Evolutionary conservation across 2,329 filamentous ascomycete genomes (phyloP), one percentile per base, ranked within the genome.

Genomic region (Botryosphaeria dothidea): DNA sequence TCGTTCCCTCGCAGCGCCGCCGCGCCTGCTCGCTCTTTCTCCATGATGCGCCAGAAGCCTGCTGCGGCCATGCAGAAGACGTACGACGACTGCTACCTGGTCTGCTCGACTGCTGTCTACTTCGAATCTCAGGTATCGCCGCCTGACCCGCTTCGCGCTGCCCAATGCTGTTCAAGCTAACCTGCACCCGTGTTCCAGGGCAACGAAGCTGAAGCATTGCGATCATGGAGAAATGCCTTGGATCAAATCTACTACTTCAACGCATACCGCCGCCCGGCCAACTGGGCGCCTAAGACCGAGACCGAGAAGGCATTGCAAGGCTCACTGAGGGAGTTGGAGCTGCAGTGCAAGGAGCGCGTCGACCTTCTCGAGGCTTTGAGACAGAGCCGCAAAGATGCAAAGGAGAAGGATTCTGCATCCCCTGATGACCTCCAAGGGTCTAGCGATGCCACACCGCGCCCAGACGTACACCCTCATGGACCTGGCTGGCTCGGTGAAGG

Each of bases 51-150:
- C 74, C 81, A 82, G 77, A 88, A 88, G 74, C 82, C 84, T 68
- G 84, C 88, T 74, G 88, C 90, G 78, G 88, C 88, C 68, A 88
- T 97, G 78, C 94, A 98, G 81, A 97, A 97, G 85, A 96, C 93
- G 64, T 98, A 98, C 81, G 94, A 98, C 81, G 93, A 98, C 78
- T 93, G 91, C 78, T 97, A 97, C 80, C 81, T 97, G 71, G 93
- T 90, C 75, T 97, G 93, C 80, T 97, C 93, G 15, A 98, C 93
- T 1, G 94, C 94, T 43, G 92, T 97, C 62, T 97, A 97, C 80
- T 97, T 97, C 78, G 95, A 99, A 81, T 88, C 90, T 76, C 90
- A 96, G 87, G 93, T 96, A 80, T 69, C n/a, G 15, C 31, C 23
- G 19, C 21, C 49, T 61, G 43, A 34, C 56, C 49, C 9, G 8